phyloP scores from a whole-genome alignment of 2,329 filamentous ascomycete species.

The Sporothrix variecibatus region DNA sequence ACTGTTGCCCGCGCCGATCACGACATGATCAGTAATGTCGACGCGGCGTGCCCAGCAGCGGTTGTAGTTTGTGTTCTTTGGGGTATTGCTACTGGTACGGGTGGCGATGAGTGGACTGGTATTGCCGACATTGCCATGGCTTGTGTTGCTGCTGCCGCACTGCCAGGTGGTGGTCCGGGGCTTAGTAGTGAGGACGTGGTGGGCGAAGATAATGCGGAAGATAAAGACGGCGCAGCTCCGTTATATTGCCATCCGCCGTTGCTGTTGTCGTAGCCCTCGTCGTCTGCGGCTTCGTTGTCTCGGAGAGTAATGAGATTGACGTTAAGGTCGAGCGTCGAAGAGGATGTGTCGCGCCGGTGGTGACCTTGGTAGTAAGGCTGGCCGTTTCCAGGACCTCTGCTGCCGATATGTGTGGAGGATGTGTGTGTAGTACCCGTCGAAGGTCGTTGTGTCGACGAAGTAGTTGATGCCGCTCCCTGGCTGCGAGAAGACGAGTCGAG shows the following conservation, averaged over 20 bases:
- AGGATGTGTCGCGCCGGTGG: conserved; percentile 27
- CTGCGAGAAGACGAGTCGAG: background rate
- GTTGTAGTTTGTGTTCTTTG: conserved; percentile 45
- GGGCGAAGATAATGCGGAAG: background rate
- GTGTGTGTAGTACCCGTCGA: background rate
- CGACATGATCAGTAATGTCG: conserved; percentile 57
- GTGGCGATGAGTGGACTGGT: background rate
- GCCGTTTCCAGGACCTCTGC: background rate
- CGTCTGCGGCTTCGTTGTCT: conserved; percentile 60
- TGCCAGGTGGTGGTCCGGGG: background rate
- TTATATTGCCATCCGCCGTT: background rate
- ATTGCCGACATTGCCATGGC: background rate
- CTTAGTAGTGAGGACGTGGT: background rate
- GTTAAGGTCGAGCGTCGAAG: conserved; percentile 16
- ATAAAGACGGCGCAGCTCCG: background rate
- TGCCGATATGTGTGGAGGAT: background rate
- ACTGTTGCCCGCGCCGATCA: conserved; percentile 54
- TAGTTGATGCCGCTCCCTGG: background rate
- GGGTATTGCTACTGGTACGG: conserved; percentile 37
- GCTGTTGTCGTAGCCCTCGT: conserved; percentile 41
- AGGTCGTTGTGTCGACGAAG: background rate
- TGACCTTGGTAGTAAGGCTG: background rate
- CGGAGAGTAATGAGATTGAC: conserved; percentile 54
- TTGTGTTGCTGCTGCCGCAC: background rate
- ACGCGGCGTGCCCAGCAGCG: conserved; percentile 67